Evolutionary conservation across 2,329 filamentous ascomycete species (phyloP).

Genomic region (Epichloe elymi): DNA sequence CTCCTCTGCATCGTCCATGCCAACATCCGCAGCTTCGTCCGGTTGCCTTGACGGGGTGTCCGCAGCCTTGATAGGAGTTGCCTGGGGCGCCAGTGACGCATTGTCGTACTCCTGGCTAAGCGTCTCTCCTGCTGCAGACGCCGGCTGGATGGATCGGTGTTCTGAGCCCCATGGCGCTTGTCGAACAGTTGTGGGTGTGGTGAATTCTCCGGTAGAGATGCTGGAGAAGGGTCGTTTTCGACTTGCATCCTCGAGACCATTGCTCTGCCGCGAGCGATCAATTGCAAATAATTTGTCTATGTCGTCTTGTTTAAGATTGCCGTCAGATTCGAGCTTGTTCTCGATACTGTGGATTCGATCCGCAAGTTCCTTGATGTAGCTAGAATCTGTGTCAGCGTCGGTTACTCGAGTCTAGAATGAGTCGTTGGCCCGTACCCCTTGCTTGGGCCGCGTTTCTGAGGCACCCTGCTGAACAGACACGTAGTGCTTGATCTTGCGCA

Average conservation of each 20-base stretch:
- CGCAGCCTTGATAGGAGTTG: constrained; percentile 25
- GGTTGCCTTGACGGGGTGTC: constrained; percentile 24
- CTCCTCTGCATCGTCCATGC: constrained; percentile 13
- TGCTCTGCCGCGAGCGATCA: constrained; percentile 19
- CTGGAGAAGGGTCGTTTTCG: constrained; percentile 37
- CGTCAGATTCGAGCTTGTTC: constrained; percentile 52
- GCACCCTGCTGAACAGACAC: constrained; percentile 77
- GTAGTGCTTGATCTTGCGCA: constrained; percentile 63
- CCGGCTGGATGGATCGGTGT: constrained; percentile 29
- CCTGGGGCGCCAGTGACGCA: constrained; percentile 33
- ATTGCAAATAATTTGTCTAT: constrained; percentile 29
- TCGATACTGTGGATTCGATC: constrained; percentile 75
- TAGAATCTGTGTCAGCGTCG: constrained; percentile 18
- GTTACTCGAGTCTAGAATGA: neutral
- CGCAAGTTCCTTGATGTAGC: constrained; percentile 84
- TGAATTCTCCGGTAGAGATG: constrained; percentile 29
- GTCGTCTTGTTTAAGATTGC: constrained; percentile 28
- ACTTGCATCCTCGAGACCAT: constrained; percentile 15
- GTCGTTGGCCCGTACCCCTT: constrained; percentile 48
- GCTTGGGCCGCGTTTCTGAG: constrained; percentile 77
- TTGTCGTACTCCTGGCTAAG: constrained; percentile 22
- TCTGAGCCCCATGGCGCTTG: constrained; percentile 36
- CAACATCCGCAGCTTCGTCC: constrained; percentile 20
- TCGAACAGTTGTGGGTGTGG: constrained; percentile 27
- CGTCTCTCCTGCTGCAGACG: constrained; percentile 22